Evolutionary conservation across 176 grass and related monocot genomes (phyloP), one percentile per base, ranked within the genome.

Genomic region (Poa pratensis): DNA sequence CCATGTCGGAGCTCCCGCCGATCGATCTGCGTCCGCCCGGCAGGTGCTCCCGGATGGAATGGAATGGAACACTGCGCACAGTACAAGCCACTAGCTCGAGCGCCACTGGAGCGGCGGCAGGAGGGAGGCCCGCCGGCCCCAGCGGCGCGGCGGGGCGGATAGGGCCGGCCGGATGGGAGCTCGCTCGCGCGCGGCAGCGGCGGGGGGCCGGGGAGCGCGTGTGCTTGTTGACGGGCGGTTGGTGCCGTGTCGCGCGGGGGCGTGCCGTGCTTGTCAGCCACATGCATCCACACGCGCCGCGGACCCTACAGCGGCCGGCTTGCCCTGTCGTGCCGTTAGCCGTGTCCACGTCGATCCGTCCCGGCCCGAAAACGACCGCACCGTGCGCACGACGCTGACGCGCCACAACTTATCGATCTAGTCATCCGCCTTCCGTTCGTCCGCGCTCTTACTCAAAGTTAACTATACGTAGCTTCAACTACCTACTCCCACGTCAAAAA

Each of bases 231-330:
- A 16, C 26, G 61, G 61, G 51, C 19, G 77, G 88, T 89, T 90
- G 85, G 74, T 83, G 68, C 75, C 89, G 85, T 90, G 89, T 90
- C 89, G 89, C 75, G 63, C 88, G 88, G 88, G 88, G 84, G 87
- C 26, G 5, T 5, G 7, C 6, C 19, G 70, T 81, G 59, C 37
- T 40, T 84, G 72, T 69, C 82, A 85, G 76, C 87, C 82, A 85
- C 87, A 85, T 81, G 82, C 73, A 46, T 46, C 2, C 34, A 32
- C 3, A 3, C 1, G 30, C 30, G 45, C 10, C 0, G 7, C 1
- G 42, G 42, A 43, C 42, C 45, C 45, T 11, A 27, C 40, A 10
- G 3, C 16, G 71, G 43, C 0, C 7, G 18, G 30, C 28, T 14
- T 35, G 75, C 52, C 84, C 27, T 49, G 84, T 63, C 84, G 53